Conservation (phyloP, 208 protist species). For the Crithidia sp. region DNA sequence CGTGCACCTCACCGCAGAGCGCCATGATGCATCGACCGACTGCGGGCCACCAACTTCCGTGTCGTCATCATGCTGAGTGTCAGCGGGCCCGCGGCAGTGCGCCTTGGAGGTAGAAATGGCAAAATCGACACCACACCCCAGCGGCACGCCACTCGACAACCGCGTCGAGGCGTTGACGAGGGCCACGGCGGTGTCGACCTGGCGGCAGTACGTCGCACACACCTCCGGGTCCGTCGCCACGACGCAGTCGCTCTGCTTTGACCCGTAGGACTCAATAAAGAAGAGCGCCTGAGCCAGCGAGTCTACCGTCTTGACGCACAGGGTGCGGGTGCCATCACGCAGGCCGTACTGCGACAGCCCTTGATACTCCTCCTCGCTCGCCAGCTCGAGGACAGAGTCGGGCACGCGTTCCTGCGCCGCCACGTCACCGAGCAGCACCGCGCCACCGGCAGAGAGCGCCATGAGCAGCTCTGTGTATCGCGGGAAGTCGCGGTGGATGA, state of each 20-base stretch:
- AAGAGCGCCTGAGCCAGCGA: conserved; percentile 48
- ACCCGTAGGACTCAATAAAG: conserved; percentile 68
- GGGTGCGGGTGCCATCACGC: conserved; percentile 35
- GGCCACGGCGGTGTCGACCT: conserved; percentile 53
- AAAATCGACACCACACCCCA: conserved; percentile 61
- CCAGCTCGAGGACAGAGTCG: conserved; percentile 41
- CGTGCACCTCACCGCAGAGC: conserved; percentile 28
- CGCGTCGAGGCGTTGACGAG: conserved; percentile 67
- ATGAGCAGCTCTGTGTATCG: conserved; percentile 58
- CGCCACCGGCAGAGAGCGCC: conserved; percentile 37
- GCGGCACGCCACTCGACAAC: conserved; percentile 49
- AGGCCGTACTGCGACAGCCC: conserved; percentile 45
- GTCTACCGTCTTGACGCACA: conserved; percentile 59
- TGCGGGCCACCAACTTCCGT: conserved; percentile 51
- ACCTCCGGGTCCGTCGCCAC: conserved; percentile 46
- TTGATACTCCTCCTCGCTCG: conserved; percentile 58
- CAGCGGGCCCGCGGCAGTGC: conserved; percentile 56
- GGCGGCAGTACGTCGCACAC: conserved; percentile 43
- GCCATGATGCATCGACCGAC: conserved; percentile 20
- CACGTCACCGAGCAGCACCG: conserved; percentile 45
- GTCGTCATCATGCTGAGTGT: conserved; percentile 52
- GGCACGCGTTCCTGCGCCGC: conserved; percentile 39
- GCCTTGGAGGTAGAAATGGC: conserved; percentile 63
- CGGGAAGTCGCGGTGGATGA: conserved; percentile 54
- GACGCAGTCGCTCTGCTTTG: conserved; percentile 61